A percentile compares a stretch with the other conserved stretches of the same genome.
These are phyloP conservation scores for Colletotrichum tamarilloi DNA, from an alignment of 2,329 filamentous ascomycete genomes.

Conservation along the genomic window DNA sequence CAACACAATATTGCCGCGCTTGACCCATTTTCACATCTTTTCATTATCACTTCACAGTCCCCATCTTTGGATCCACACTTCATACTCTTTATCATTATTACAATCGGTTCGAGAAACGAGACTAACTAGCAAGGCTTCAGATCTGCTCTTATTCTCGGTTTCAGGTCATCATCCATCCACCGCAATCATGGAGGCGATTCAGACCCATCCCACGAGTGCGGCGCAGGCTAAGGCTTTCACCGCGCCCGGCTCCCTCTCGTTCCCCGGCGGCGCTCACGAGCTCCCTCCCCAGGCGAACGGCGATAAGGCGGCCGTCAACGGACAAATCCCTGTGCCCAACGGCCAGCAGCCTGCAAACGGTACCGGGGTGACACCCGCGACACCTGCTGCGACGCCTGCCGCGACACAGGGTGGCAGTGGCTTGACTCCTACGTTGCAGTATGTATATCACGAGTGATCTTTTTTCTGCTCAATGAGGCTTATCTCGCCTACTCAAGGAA, in stretches of 20 bases:
- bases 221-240: conserved; percentile 96
- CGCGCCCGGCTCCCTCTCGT: conserved; percentile 90
- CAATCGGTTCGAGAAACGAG: background rate
- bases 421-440: conserved; percentile 94
- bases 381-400: conserved; percentile 91
- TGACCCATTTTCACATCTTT: background rate
- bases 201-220: conserved; percentile 91
- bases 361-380: conserved; percentile 86
- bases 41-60: background rate
- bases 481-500: conserved; percentile 77
- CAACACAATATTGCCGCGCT: background rate
- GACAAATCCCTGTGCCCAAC: conserved; percentile 57
- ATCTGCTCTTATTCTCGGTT: conserved; percentile 39
- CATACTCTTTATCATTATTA: background rate
- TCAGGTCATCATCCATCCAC: background rate
- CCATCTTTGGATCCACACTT: background rate
- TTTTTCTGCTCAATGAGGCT: conserved; percentile 58
- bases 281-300: conserved; percentile 82
- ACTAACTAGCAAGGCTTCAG: conserved; percentile 29
- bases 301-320: conserved; percentile 60
- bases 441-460: conserved; percentile 71
- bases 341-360: conserved; percentile 70
- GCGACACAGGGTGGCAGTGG: conserved; percentile 86
- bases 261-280: conserved; percentile 85
- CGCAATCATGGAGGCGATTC: conserved; percentile 84